Evolutionary conservation across 2,329 filamentous ascomycete genomes (phyloP), one percentile per base, ranked within the genome.

Genomic region (Colletotrichum eleusines): DNA sequence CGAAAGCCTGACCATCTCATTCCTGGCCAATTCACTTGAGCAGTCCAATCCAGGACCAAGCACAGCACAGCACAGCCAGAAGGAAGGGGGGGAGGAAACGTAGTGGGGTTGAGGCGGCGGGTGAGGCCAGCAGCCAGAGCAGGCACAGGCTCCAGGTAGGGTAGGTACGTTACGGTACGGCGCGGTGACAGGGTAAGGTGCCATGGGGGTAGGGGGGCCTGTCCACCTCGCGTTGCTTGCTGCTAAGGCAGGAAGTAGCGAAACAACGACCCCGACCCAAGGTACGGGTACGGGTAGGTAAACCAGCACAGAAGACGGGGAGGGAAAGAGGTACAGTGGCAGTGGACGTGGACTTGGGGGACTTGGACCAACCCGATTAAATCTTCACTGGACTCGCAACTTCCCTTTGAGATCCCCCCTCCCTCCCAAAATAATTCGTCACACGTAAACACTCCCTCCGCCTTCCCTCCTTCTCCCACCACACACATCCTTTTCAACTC

Each of bases 381-480:
- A 70, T 72, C 69, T 72, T 72, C 69, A 72, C 55, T 61, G 60
- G 60, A 60, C 66, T 69, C 55, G 66, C 66, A 72, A 70, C 69
- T 72, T 70, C 66, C 69, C 66, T 65, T 63, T 63, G 48, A 63
- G 46, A 63, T 65, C 48, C 51, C 63, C 51, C 63, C 66, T 33
- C n/a, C n/a, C 31, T 66, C 69, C 69, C 66, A 72, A 66, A 72
- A 72, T 69, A 69, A 69, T 70, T 72, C 69, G 69, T 72, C 69
- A 72, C 69, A 72, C 69, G 66, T 72, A 72, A 72, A 72, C 69
- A 72, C 59, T 65, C 69, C 66, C 60, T 60, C 66, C 40, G 44
- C 66, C 66, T 69, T 66, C 60, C 66, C 44, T 60, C 66, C 66
- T 58, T 69, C 69, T 65, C 57, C 66, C 66, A 70, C 69, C 60